Evolutionary conservation across 2,329 filamentous ascomycete genomes (phyloP), one percentile per base, ranked within the genome.

Genomic region (Camillea tinctor): DNA sequence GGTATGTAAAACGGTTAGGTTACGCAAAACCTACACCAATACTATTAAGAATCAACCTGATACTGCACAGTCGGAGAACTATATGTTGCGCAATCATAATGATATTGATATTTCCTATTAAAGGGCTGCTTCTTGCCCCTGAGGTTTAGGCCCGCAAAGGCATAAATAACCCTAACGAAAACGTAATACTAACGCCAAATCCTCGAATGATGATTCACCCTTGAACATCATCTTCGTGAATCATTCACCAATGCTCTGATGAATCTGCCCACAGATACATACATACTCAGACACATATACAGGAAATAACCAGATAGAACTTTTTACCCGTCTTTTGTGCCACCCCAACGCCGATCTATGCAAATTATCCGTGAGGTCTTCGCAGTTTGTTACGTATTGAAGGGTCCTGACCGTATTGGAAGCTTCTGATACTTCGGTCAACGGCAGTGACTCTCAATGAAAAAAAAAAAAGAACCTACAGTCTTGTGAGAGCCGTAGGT

Each of bases 331-430:
- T 11, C 17, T 44, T 44, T 44, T 44, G 36, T 15, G n/a, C 36
- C 36, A n/a, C 64, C 50, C 62, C 62, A 66, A 66, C 64, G 58
- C 64, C 64, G 13, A 26, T 58, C 50, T 60, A 64, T 66, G 64
- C 62, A 60, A 56, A 55, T 64, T 21, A 62, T 60, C 62, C 62
- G 55, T 66, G 57, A 61, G 17, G 23, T 60, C 26, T 49, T 59
- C 55, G 50, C 50, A 66, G 36, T 22, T 44, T 40, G 20, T 44
- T 17, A 17, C 36, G n/a, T 44, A 2, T 54, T 23, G 5, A 54
- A 11, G 19, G 54, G 17, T n/a, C 21, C 20, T 13, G 3, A 5
- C 36, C 15, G 13, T 44, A n/a, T 44, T n/a, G 36, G n/a, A 44
- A 1, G 4, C 11, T 17, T 7, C 17, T 44, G 36, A 11, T n/a